phyloP scores from a whole-genome alignment of 2,329 filamentous ascomycete genomes.

The Fusarium ambrosium region DNA sequence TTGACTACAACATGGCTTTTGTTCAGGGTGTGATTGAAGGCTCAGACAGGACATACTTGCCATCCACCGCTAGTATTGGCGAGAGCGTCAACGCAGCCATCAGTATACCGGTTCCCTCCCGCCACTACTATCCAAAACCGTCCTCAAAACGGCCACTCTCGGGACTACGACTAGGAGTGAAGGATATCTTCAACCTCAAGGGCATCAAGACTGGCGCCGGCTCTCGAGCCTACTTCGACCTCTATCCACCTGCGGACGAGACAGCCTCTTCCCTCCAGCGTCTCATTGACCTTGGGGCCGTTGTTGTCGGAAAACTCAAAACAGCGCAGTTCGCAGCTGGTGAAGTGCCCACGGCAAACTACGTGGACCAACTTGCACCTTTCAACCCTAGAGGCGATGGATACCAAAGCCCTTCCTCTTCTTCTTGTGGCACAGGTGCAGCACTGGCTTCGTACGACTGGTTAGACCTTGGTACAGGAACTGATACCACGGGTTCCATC shows the following conservation, averaged over 20 bases:
- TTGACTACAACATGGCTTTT: constrained; percentile 4
- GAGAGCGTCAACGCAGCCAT: background rate
- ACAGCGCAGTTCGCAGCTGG: constrained; percentile 13
- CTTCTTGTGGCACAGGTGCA: constrained; percentile 48
- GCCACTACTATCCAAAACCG: background rate
- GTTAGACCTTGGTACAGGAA: constrained; percentile 60
- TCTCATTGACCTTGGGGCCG: constrained; percentile 14
- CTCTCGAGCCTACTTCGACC: constrained; percentile 3
- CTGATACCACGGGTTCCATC: constrained; percentile 62
- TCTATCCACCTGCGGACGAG: background rate
- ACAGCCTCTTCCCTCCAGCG: constrained; percentile 17
- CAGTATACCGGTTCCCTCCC: background rate
- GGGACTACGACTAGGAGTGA: constrained; percentile 12
- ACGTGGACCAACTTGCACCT: constrained; percentile 54
- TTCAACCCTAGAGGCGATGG: constrained; percentile 63
- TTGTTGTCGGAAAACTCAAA: constrained; percentile 15
- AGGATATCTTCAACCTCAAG: constrained; percentile 19
- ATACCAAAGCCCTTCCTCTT: constrained; percentile 60
- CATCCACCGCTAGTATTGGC: background rate
- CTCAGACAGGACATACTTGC: background rate
- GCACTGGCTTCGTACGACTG: constrained; percentile 56
- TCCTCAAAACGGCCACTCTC: background rate
- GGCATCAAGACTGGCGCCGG: constrained; percentile 16
- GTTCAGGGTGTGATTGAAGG: background rate
- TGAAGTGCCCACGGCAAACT: constrained; percentile 56